Evolutionary conservation across 1,284 basidiomycete species (phyloP).

Genomic region (Fomitopsis pinicola): DNA sequence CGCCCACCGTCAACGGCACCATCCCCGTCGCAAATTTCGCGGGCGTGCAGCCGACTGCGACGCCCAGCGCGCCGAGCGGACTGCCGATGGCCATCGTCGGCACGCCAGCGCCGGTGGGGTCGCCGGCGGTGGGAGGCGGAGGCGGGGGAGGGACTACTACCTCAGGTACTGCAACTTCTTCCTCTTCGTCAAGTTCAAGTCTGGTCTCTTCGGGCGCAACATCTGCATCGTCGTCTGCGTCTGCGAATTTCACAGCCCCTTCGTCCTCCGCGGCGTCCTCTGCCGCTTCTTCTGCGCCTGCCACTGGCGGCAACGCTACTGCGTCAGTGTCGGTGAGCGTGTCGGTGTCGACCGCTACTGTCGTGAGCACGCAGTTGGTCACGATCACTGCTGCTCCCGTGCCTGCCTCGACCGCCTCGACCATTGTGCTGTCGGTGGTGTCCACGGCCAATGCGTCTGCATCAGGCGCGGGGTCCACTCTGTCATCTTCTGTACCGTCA

Average conservation of each 20-base stretch:
- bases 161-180: neutral
- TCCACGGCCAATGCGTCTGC: neutral
- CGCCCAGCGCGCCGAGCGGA: neutral
- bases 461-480: neutral
- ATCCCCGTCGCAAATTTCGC: conserved; percentile 12
- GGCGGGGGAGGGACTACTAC: neutral
- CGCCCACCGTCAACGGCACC: conserved; percentile 17
- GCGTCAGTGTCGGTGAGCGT: neutral
- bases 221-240: conserved; percentile 3
- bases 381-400: conserved; percentile 14
- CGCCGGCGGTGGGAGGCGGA: neutral
- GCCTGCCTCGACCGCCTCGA: neutral
- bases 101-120: neutral
- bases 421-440: neutral
- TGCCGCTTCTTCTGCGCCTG: neutral
- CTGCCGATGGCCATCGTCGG: conserved; percentile 4
- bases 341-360: conserved; percentile 11
- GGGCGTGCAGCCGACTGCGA: conserved; percentile 3
- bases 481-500: neutral
- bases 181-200: conserved; percentile 7
- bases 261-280: neutral
- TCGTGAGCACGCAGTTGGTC: conserved; percentile 19
- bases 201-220: neutral
- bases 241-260: neutral
- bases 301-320: neutral